Percentiles rank a stretch among this genome's conserved stretches.
Conservation (phyloP, 2,329 filamentous ascomycete genomes). For the Curvularia sp. region DNA sequence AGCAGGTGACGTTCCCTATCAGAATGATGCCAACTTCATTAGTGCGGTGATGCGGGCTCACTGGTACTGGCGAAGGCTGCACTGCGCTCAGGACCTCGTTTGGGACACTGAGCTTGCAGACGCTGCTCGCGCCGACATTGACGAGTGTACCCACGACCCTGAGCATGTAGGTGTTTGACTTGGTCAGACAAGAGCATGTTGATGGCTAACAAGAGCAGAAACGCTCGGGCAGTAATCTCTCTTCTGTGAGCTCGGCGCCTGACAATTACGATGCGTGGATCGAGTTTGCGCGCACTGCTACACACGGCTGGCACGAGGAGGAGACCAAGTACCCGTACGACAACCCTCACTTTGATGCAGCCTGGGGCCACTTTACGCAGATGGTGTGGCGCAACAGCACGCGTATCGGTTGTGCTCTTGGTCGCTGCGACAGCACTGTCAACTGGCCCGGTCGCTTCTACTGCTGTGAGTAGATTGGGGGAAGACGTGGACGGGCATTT, state of each 20-base stretch:
- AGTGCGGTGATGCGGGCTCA: conserved; percentile 45
- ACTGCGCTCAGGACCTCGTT: conserved; percentile 47
- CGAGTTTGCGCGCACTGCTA: conserved; percentile 37
- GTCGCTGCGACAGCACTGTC: conserved; percentile 33
- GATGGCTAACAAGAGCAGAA: conserved; percentile 29
- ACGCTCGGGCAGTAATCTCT: conserved; percentile 46
- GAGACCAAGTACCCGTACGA: conserved; percentile 47
- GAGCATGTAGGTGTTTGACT: conserved; percentile 35
- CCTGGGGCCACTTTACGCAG: conserved; percentile 51
- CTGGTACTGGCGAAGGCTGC: conserved; percentile 48
- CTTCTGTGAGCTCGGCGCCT: conserved; percentile 35
- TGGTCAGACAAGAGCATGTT: background rate
- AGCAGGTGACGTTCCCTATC: conserved; percentile 33
- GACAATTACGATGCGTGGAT: conserved; percentile 37
- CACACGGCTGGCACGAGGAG: conserved; percentile 49
- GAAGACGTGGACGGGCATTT: background rate
- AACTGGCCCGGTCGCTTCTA: conserved; percentile 44
- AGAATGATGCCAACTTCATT: conserved; percentile 43
- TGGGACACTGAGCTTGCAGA: conserved; percentile 44
- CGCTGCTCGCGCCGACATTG: conserved; percentile 35
- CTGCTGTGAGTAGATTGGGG: conserved; percentile 42
- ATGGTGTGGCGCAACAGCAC: conserved; percentile 50
- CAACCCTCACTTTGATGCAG: conserved; percentile 37
- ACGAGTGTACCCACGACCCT: conserved; percentile 34
- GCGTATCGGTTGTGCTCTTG: conserved; percentile 48